Evolutionary conservation across 192 early-diverging fungal genomes (phyloP).

Genomic region (Kappamyces sp.): DNA sequence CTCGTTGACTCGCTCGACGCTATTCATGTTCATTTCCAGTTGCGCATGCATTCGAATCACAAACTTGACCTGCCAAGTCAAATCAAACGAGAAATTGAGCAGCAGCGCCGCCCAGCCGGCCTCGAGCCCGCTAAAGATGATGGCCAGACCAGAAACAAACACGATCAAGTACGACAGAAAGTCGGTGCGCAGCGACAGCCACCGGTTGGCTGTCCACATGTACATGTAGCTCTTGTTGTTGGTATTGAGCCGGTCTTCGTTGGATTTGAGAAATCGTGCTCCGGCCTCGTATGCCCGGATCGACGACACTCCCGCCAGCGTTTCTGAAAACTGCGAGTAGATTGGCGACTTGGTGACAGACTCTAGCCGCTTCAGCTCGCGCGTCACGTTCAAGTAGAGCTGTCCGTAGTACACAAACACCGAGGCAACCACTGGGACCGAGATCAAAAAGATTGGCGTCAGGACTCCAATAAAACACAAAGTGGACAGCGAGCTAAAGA

Average conservation of each 20-base stretch:
- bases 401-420: conserved; percentile 61
- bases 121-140: conserved; percentile 59
- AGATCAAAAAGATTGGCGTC: conserved; percentile 27
- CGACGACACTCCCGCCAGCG: conserved; percentile 32
- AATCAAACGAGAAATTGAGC: conserved; percentile 67
- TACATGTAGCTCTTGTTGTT: conserved; percentile 83
- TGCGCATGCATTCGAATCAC: conserved; percentile 2
- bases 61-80: conserved; percentile 38
- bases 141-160: conserved; percentile 65
- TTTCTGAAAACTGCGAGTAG: conserved; percentile 75
- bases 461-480: conserved; percentile 39
- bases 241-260: conserved; percentile 40
- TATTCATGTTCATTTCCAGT: conserved; percentile 54
- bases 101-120: conserved; percentile 81
- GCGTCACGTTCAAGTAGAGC: conserved; percentile 38
- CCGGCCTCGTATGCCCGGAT: conserved; percentile 37
- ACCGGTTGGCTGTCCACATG: conserved; percentile 76
- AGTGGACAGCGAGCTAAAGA: conserved; percentile 15
- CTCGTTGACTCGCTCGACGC: conserved; percentile 82
- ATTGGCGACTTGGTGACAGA: conserved; percentile 47
- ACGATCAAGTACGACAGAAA: conserved; percentile 72
- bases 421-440: not conserved
- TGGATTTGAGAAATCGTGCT: conserved; percentile 47
- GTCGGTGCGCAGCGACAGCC: conserved; percentile 55
- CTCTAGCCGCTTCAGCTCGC: conserved; percentile 45